Conservation (phyloP, 2,329 filamentous ascomycete species). For the Paraphoma chrysanthemicola region DNA sequence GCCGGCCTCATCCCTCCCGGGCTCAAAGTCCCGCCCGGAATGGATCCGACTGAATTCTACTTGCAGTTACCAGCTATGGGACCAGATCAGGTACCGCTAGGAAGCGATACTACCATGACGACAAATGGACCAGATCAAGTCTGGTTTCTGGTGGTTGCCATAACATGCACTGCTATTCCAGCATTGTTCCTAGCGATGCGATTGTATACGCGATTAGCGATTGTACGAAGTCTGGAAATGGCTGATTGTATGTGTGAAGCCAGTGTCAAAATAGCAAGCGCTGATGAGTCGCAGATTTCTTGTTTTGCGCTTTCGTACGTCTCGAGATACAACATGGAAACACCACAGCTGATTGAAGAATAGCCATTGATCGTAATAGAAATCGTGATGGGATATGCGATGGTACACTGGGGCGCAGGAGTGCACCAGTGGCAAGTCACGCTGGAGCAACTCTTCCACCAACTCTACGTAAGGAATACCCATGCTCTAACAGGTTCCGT, state of each 20-base stretch:
- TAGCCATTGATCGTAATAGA: constrained; percentile 31
- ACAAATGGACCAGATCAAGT: constrained; percentile 26
- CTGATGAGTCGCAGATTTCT: constrained; percentile 25
- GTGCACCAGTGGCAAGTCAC: constrained; percentile 41
- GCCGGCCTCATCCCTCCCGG: neutral
- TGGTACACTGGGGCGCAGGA: constrained; percentile 36
- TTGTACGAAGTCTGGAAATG: constrained; percentile 28
- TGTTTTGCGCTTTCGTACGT: constrained; percentile 32
- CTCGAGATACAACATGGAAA: too few relatives aligned
- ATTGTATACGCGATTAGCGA: constrained; percentile 30
- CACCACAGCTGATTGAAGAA: constrained; percentile 1
- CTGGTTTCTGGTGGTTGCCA: constrained; percentile 30
- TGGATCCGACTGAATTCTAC: constrained; percentile 19
- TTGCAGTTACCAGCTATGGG: constrained; percentile 20
- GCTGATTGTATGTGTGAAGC: constrained; percentile 29
- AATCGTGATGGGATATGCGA: constrained; percentile 29
- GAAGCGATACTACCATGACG: constrained; percentile 29
- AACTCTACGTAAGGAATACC: constrained; percentile 27
- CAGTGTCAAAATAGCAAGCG: neutral
- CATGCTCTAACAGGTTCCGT: neutral
- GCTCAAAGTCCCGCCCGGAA: constrained; percentile 10
- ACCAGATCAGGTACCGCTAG: constrained; percentile 21
- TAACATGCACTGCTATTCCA: constrained; percentile 27
- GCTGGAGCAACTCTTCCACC: constrained; percentile 29
- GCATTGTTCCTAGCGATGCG: constrained; percentile 27